Conservation (phyloP, 2,329 filamentous ascomycete genomes). For the Ophiostoma novo-ulmi region DNA sequence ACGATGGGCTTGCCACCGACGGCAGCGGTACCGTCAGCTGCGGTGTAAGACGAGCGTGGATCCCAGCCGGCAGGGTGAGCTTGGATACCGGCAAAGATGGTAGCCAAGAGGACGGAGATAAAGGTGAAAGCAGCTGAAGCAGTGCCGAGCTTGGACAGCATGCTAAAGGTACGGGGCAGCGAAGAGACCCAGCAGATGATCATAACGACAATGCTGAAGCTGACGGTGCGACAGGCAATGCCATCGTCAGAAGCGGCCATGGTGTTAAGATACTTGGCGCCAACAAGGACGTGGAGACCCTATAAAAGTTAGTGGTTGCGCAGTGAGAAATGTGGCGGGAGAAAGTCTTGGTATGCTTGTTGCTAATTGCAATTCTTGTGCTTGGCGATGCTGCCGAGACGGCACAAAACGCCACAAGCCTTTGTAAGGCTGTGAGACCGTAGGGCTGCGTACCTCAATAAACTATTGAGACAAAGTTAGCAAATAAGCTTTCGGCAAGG, state of each 20-base stretch:
- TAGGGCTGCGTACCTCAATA: slow-evolving; percentile 55
- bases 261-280: slow-evolving; percentile 84
- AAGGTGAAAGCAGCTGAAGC: slow-evolving; percentile 84
- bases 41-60: slow-evolving; percentile 39
- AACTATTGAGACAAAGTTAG: slow-evolving; percentile 42
- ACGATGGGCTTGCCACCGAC: slow-evolving; percentile 60
- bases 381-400: slow-evolving; percentile 5
- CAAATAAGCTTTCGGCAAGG: slow-evolving; percentile 4
- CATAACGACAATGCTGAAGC: slow-evolving; percentile 69
- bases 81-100: slow-evolving; percentile 75
- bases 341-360: neutral
- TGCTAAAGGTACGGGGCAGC: slow-evolving; percentile 77
- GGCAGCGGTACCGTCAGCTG: slow-evolving; percentile 30
- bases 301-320: slow-evolving; percentile 31
- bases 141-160: slow-evolving; percentile 73
- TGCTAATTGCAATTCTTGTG: neutral
- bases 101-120: slow-evolving; percentile 76
- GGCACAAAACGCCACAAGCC: slow-evolving; percentile 27
- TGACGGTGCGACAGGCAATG: slow-evolving; percentile 67
- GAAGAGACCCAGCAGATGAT: slow-evolving; percentile 73
- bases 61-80: slow-evolving; percentile 65
- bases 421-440: neutral
- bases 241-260: slow-evolving; percentile 65
- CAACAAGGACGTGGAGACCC: slow-evolving; percentile 76
- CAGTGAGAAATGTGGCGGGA: neutral